Base-by-base conservation (phyloP, 139 green algal genomes). In the Gonium pectorale region DNA sequence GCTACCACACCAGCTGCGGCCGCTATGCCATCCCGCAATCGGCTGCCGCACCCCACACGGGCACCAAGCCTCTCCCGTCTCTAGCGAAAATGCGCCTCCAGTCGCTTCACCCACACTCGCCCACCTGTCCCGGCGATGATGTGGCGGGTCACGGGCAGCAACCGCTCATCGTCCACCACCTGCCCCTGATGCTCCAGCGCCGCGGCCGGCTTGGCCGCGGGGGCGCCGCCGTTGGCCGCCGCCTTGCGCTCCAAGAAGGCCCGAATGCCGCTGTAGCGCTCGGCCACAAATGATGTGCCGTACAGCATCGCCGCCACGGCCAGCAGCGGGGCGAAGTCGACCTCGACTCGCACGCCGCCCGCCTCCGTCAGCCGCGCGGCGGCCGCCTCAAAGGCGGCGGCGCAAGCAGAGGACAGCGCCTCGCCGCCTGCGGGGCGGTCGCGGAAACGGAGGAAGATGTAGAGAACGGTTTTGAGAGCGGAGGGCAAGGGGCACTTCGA, bases 211-310 rank as follows among this genome's bases (percentile, higher is more conserved):
- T n/a, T n/a, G n/a, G n/a, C n/a, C n/a, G n/a, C n/a, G n/a, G n/a
- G n/a, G n/a, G n/a, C n/a, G 77, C 86, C 52, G 67, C 69, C n/a
- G 29, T 29, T 52, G 9, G 40, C 29, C 37, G 29, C 46, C 40
- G 80, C 44, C 24, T 51, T 22, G n/a, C n/a, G n/a, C 26, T 96
- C 92, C 31, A 97, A 77, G 80, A 97, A 97, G 6, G 49, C 19
- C 7, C 86, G 87, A 67, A 97, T 93, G 52, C 93, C 94, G 8
- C 83, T 86, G 70, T 96, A 97, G 17, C 94, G 88, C 89, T 97
- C 94, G 1, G 92, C 94, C 37, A 97, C 88, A 88, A 97, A 96
- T 27, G 90, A 88, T n/a, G 89, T 92, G 17, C 91, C 91, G 85
- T 97, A 97, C 56, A 97, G 83, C 80, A 97, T 87, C 22, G 86